Evolutionary conservation across 352 stramenopile genomes (phyloP), one percentile per base, ranked within the genome.

Genomic region (Phytopythium mirpurense): DNA sequence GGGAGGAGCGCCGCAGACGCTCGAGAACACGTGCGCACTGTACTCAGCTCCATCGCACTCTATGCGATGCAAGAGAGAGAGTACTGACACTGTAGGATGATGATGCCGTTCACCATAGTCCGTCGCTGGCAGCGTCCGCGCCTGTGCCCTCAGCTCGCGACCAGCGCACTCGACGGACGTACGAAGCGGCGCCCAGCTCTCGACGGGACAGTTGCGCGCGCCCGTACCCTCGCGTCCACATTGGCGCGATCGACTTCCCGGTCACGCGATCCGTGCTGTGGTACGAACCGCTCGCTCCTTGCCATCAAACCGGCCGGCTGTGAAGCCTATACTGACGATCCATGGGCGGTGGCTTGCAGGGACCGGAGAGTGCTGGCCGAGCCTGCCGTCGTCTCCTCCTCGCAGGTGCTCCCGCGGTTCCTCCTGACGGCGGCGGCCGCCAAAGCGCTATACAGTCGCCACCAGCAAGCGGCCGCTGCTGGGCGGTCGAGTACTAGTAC

Each of bases 171-270:
- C 32, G 9, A 32, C 29, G 5, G 5, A 9, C 29, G 29, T 9
- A n/a, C n/a, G n/a, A n/a, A n/a, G n/a, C 47, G 15, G 38, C 27
- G 41, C 34, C 21, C n/a, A 57, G 16, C 54, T 11, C 52, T n/a
- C 47, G 44, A 58, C 51, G 18, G 11, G 10, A 31, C 19, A 24
- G 44, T 27, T 12, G 31, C n/a, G 26, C 40, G 19, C 34, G 27
- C 12, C 49, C 48, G 9, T 32, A 57, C 9, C 56, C 34, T 16
- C 73, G 67, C 31, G 49, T 86, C n/a, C 63, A 77, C 60, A 68
- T 89, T 31, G 72, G 72, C 24, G 56, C 77, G 29, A 71, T 92
- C 34, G 66, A 88, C 54, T 92, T 92, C 52, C 81, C 81, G 32
- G 54, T 57, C 5, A 92, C 81, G 1, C 71, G 78, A 5, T 75